Conservation (phyloP, 257 asterid species). For the Jaltomata sinuosa region DNA sequence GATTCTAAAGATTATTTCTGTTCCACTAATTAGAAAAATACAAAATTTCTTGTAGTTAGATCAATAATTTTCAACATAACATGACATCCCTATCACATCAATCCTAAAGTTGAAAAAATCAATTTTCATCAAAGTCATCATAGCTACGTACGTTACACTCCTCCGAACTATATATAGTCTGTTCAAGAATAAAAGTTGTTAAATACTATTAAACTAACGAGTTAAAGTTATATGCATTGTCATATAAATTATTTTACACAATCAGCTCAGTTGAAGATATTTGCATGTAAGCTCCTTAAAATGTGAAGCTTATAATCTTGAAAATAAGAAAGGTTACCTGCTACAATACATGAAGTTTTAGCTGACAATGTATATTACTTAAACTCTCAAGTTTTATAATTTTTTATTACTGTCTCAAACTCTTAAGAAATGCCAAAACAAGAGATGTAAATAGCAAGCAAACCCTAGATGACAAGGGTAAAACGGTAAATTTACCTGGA, state of each 20-base stretch:
- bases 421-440: background rate
- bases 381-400: background rate
- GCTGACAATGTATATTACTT: background rate
- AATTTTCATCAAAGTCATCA: background rate
- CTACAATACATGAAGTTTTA: background rate
- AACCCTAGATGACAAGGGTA: background rate
- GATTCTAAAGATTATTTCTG: background rate
- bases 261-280: background rate
- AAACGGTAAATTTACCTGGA: constrained; percentile 39
- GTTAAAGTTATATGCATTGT: background rate
- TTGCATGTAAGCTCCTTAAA: background rate
- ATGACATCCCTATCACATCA: background rate
- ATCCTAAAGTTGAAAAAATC: background rate
- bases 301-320: background rate
- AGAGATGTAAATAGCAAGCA: background rate
- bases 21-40: background rate
- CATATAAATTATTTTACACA: background rate
- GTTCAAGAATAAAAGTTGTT: background rate
- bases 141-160: background rate
- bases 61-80: background rate
- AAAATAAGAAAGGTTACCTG: background rate
- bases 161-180: background rate
- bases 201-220: background rate
- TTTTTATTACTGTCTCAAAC: background rate
- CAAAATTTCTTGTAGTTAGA: background rate